Percentiles rank a stretch among this genome's conserved stretches.
Conservation (phyloP, 2,329 filamentous ascomycete genomes). For the Pestalotiopsis sp. region DNA sequence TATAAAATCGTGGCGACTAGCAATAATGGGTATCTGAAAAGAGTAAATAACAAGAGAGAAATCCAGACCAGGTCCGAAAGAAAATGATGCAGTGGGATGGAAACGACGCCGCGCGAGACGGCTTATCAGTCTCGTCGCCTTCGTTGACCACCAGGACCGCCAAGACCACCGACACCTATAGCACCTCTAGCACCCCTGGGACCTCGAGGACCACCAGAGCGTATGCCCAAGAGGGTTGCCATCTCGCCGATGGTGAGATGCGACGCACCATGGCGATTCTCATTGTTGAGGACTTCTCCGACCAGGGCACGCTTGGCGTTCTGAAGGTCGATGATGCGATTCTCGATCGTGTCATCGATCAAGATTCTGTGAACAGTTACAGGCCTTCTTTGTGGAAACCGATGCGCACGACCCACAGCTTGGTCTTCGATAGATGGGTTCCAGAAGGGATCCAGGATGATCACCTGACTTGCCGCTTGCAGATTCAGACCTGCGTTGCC, state of each 20-base stretch:
- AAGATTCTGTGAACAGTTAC: conserved; percentile 71
- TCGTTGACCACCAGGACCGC: too few species aligned
- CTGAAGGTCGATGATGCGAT: conserved; percentile 70
- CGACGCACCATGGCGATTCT: conserved; percentile 17
- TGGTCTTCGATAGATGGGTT: conserved; percentile 10
- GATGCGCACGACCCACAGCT: conserved; percentile 8
- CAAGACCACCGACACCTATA: too few species aligned
- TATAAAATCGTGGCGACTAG: too few species aligned
- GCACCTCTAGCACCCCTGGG: not conserved
- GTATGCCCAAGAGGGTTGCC: conserved; percentile 19
- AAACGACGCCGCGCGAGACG: too few species aligned
- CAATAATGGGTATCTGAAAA: too few species aligned
- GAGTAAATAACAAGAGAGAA: too few species aligned
- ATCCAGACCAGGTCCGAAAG: too few species aligned
- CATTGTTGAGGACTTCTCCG: conserved; percentile 23
- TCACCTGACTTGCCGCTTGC: conserved; percentile 8
- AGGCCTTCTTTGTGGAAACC: conserved; percentile 25
- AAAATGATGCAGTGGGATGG: too few species aligned
- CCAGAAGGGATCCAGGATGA: conserved; percentile 13
- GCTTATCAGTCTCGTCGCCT: too few species aligned
- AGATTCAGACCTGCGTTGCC: conserved; percentile 60
- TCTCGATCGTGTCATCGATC: conserved; percentile 69
- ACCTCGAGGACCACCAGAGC: not conserved
- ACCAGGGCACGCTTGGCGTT: conserved; percentile 70
- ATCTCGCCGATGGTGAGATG: conserved; percentile 17